These are phyloP conservation scores for Solanum hybrid DNA, from an alignment of 305 asterid species.

Conservation along the genomic window DNA sequence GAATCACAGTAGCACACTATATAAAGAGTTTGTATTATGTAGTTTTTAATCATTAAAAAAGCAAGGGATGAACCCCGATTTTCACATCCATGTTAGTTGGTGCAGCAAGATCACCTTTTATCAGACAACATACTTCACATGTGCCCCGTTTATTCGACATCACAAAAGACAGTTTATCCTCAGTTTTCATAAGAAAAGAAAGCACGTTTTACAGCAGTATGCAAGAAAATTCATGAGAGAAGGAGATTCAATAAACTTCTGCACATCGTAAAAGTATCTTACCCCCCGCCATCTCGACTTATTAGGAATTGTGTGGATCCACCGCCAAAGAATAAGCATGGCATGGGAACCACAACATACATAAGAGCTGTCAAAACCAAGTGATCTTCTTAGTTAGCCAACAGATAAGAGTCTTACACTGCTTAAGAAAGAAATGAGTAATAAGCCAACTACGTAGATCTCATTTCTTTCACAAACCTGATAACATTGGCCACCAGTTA, in stretches of 20 bases:
- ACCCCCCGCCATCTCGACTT: slow-evolving; percentile 98
- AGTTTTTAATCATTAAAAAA: not conserved
- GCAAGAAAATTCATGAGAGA: not conserved
- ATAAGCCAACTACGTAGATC: not conserved
- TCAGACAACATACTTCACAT: not conserved
- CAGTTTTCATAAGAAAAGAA: not conserved
- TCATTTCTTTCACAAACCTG: slow-evolving; percentile 41
- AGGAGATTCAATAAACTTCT: not conserved
- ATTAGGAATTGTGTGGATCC: slow-evolving; percentile 89
- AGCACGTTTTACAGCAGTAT: not conserved
- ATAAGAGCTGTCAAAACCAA: slow-evolving; percentile 64
- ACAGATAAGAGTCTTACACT: not conserved
- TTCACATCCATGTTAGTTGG: not conserved
- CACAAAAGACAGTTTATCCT: not conserved
- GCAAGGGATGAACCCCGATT: not conserved
- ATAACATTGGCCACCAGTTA: slow-evolving; percentile 98
- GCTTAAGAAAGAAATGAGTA: not conserved
- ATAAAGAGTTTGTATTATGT: not conserved
- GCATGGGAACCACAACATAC: slow-evolving; percentile 98
- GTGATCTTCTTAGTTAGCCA: slow-evolving; percentile 2
- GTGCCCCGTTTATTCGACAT: not conserved
- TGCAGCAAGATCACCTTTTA: not conserved
- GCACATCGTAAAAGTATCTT: slow-evolving; percentile 22
- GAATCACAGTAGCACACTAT: not conserved
- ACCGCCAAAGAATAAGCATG: slow-evolving; percentile 93